Evolutionary conservation across 2,329 filamentous ascomycete species (phyloP), one percentile per base, ranked within the genome.

Genomic region (Ophiobolus disseminans): DNA sequence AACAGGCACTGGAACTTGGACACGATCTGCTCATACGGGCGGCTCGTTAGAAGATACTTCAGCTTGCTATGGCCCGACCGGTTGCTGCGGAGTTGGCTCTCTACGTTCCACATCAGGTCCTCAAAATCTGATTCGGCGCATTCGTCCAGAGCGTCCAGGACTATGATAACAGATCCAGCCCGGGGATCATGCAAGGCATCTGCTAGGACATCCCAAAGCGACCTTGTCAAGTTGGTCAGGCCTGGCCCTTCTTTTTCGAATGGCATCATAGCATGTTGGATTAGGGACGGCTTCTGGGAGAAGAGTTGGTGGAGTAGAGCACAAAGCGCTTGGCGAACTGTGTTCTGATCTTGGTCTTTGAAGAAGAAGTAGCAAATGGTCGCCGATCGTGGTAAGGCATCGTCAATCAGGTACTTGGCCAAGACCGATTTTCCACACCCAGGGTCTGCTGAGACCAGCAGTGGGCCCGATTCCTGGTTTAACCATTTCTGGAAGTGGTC

Each of bases 351-450:
- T 35, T 57, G 50, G 14, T 58, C 55, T 50, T 55, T 59, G 42
- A 61, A 61, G 32, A 58, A 60, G 55, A 57, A 59, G 43, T 61
- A 61, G 51, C 58, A 61, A 39, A 58, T 36, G 8, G 53, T 49
- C 20, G 48, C 19, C 5, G 44, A 50, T 26, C 34, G 32, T 48
- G 50, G 39, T 13, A 58, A 48, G 31, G 42, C 46, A 48, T 50
- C 23, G 25, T 57, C 45, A 28, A 60, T 46, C 4, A 60, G 41
- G 36, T 58, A 53, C 40, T 60, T 60, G 22, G 58, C 42, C 28
- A 62, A 42, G 14, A 57, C 57, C 17, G 57, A 60, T 30, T 62
- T 62, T 21, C 58, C 57, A 53, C 58, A 62, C 9, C 57, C 57
- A 55, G 57, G 58, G 22, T 62, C 57, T 45, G 58, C 54, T 25